Evolutionary conservation across 2,329 filamentous ascomycete species (phyloP), one percentile per base, ranked within the genome.

Genomic region (Setomelanomma holmii): DNA sequence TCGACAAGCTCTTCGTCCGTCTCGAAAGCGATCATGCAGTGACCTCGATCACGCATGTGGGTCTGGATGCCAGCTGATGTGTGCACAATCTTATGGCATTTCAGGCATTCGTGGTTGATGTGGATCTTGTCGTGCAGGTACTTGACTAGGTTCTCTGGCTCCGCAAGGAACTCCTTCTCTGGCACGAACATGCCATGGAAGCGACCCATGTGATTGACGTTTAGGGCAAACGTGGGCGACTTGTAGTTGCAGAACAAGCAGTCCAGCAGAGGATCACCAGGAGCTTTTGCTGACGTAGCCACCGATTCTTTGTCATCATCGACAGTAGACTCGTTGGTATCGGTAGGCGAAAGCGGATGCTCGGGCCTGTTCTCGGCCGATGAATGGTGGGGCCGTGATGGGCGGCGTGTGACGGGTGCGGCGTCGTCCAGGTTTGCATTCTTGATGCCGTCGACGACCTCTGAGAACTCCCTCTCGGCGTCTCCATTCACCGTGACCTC

Each of bases 171-270:
- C 24, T 88, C 79, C 76, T 87, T 89, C 74, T 99, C 95, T 0
- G 95, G 95, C 56, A 99, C 88, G 75, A 98, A 97, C 86, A 97
- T 92, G 79, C 93, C 91, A 72, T 99, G 95, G 66, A 89, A 88
- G 54, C 90, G 89, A 71, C 89, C 87, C 95, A 99, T 99, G 72
- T 99, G 95, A 35, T 86, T 79, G 27, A 91, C 80, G 68, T 93
- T 97, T 24, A 93, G 80, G n/a, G 85, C 77, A 5, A 91, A 78
- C 11, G 85, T 89, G 0, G 90, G 86, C 0, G 92, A 96, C 43
- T 89, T 82, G 68, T 90, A 89, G 75, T 95, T 96, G 82, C 95
- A 99, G 82, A 99, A 98, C 14, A 99, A 80, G 72, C 95, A 99
- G 58, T 80, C 77, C 27, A 75, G 68, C 7, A 80, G 61, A 27